Evolutionary conservation across 2,329 filamentous ascomycete genomes (phyloP).

Genomic region (Colletotrichum sp.): DNA sequence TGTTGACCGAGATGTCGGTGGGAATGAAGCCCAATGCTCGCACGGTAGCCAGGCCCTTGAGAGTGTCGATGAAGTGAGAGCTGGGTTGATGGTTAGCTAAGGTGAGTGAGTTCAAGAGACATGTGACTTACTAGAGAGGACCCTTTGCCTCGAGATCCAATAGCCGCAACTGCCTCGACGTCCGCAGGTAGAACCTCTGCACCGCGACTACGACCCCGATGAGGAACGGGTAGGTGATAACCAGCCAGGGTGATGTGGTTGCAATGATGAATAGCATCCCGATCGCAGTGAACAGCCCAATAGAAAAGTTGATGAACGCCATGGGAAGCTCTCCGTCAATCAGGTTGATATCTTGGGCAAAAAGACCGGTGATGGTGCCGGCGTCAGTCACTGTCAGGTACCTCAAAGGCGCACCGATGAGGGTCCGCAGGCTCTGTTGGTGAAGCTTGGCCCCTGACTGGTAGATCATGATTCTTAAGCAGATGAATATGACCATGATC

Average conservation of each 20-base stretch:
- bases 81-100: slow-evolving; percentile 21
- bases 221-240: slow-evolving; percentile 55
- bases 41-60: slow-evolving; percentile 59
- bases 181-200: slow-evolving; percentile 64
- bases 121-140: slow-evolving; percentile 53
- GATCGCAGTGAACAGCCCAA: slow-evolving; percentile 31
- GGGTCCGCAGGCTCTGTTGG: slow-evolving; percentile 32
- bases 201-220: slow-evolving; percentile 50
- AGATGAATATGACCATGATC: slow-evolving; percentile 23
- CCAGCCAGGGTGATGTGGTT: slow-evolving; percentile 45
- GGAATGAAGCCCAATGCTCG: slow-evolving; percentile 62
- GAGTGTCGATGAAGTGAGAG: slow-evolving; percentile 59
- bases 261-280: slow-evolving; percentile 55
- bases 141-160: slow-evolving; percentile 67
- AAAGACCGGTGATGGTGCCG: slow-evolving; percentile 46
- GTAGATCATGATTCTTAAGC: slow-evolving; percentile 27
- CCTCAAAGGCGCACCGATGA: slow-evolving; percentile 41
- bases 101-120: neutral
- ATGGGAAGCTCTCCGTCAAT: slow-evolving; percentile 43
- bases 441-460: slow-evolving; percentile 38
- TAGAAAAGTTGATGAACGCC: slow-evolving; percentile 33
- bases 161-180: slow-evolving; percentile 63
- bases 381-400: slow-evolving; percentile 47
- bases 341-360: slow-evolving; percentile 49
- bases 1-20: slow-evolving; percentile 46